A percentile compares a stretch with the other conserved stretches of the same genome.
Conservation (phyloP, 2,329 filamentous ascomycete genomes). For the Phoma sp. region DNA sequence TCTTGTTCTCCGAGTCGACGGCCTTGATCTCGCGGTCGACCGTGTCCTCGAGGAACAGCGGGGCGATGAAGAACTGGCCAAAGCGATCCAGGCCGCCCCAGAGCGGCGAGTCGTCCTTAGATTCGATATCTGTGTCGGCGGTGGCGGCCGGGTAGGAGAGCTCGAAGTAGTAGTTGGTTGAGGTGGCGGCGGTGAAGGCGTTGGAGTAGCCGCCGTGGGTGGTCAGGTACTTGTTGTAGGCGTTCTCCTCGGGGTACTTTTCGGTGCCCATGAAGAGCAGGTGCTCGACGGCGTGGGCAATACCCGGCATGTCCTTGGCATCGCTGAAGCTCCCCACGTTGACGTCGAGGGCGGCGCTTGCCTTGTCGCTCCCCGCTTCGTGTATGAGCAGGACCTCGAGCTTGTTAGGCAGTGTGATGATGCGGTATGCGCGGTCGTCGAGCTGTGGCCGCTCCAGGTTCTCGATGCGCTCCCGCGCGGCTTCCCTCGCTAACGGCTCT, state of each 20-base stretch:
- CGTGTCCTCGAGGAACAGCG: constrained; percentile 83
- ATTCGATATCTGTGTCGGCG: constrained; percentile 38
- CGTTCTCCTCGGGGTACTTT: constrained; percentile 82
- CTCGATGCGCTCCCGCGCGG: constrained; percentile 56
- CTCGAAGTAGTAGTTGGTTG: constrained; percentile 98
- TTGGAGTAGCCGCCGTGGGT: constrained; percentile 91
- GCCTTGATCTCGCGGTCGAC: constrained; percentile 86
- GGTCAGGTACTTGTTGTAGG: constrained; percentile 91
- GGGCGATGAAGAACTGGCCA: constrained; percentile 90
- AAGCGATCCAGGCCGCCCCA: constrained; percentile 88
- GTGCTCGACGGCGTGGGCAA: constrained; percentile 96
- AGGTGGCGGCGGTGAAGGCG: constrained; percentile 90
- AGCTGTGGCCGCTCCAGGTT: constrained; percentile 80
- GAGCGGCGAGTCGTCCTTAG: constrained; percentile 63
- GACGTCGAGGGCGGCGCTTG: constrained; percentile 92
- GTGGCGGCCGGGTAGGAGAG: constrained; percentile 72
- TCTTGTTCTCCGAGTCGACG: constrained; percentile 96
- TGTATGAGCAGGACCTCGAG: constrained; percentile 92
- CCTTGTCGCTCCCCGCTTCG: constrained; percentile 94
- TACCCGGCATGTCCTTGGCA: constrained; percentile 85
- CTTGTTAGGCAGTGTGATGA: constrained; percentile 83
- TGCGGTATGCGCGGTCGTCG: constrained; percentile 86
- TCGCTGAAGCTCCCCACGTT: constrained; percentile 97
- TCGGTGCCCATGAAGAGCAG: constrained; percentile 98
- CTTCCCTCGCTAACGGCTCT: constrained; percentile 36